Conservation (phyloP, 2,329 filamentous ascomycete genomes). For the Trichoderma brevicompactum region DNA sequence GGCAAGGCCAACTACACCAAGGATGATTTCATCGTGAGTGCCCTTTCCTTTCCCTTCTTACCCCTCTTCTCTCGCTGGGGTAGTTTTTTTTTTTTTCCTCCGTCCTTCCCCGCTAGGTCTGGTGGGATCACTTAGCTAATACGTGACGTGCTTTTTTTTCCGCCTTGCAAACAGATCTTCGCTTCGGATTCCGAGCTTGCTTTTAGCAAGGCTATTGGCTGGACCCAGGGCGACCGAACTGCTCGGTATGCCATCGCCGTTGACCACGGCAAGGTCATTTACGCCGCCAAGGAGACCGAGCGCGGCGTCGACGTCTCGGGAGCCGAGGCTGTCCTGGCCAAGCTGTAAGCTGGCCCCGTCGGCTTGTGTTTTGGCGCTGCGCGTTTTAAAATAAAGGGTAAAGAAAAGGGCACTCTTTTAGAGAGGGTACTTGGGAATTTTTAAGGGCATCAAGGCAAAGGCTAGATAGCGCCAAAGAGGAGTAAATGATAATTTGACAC, state of each 20-base stretch:
- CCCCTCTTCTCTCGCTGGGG: no score
- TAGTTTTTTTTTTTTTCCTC: neutral
- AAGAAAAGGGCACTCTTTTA: constrained; percentile 1
- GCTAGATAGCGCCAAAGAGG: constrained; percentile 13
- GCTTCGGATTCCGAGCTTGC: constrained; percentile 69
- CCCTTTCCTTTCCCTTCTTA: neutral
- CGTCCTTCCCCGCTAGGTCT: neutral
- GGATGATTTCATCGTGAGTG: constrained; percentile 64
- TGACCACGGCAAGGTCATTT: constrained; percentile 81
- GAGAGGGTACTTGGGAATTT: neutral
- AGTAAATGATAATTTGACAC: neutral
- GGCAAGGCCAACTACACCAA: constrained; percentile 83
- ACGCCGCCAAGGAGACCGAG: constrained; percentile 73
- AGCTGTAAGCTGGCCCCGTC: constrained; percentile 47
- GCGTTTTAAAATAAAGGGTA: neutral
- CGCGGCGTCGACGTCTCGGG: constrained; percentile 54
- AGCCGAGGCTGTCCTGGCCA: constrained; percentile 58
- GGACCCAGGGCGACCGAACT: constrained; percentile 75
- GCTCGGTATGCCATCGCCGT: constrained; percentile 79
- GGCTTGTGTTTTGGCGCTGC: neutral
- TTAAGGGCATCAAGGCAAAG: neutral
- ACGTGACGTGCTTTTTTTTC: neutral
- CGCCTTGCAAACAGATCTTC: constrained; percentile 61
- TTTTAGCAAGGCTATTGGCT: constrained; percentile 80
- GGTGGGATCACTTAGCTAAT: constrained; percentile 15